Base-by-base conservation (phyloP, 345 rosid genomes). In the Schrenkiella parvula region DNA sequence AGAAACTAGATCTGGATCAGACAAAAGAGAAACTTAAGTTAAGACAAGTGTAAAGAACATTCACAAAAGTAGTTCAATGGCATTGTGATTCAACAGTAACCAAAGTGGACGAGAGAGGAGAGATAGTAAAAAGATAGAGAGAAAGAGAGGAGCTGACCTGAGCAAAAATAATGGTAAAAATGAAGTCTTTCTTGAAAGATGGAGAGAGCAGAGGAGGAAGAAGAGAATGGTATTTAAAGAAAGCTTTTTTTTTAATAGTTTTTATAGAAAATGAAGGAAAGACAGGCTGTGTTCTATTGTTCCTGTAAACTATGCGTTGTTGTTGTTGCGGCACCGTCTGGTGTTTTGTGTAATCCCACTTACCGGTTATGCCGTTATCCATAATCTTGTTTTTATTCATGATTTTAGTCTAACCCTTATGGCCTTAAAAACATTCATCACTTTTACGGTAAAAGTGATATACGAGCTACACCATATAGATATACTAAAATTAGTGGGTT, bases 201-300 rank as follows among this genome's bases (percentile, higher is more conserved):
- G 69, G 39, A 67, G 73, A 74, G 72, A 41, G 61, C 43, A 32
- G 67, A 68, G 28, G 63, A 50, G 7, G 69, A 60, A 7, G 79
- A 67, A 74, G 73, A 57, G 64, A 59, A 59, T n/a, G 62, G 64
- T 75, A 68, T 75, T 52, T 75, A 75, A 61, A 75, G 79, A 67
- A 50, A 53, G 29, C n/a, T 14, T 44, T 4, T 19, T 46, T 37
- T 18, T 29, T 54, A 52, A 59, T 22, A 15, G 21, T 10, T 56
- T 54, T 22, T 11, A 12, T 64, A 64, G 8, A 48, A 38, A 41
- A 15, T 21, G 19, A 51, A 59, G 29, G 54, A 25, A 38, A 61
- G 64, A 75, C 74, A 75, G 79, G 64, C 58, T 68, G 74, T 73
- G 62, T 31, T 65, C 48, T 43, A 62, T 62, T 37, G 23, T 43